phyloP scores from a whole-genome alignment of 2,329 filamentous ascomycete species.

The Penicillium sp. region DNA sequence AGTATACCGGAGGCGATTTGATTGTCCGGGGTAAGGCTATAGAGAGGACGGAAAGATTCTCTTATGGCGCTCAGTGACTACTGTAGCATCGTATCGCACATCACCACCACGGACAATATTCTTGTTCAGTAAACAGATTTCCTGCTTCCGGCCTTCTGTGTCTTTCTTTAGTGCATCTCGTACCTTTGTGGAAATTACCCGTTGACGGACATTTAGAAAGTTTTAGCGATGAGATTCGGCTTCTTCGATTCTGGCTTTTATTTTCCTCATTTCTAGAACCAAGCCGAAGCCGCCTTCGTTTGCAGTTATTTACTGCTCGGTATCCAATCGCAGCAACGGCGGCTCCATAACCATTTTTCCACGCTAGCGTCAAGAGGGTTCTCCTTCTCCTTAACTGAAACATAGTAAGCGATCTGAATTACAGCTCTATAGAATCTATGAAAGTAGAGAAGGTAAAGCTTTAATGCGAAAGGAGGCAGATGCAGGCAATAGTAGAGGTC shows the following conservation, averaged over 20 bases:
- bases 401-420: no score
- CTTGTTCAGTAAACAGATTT: slow-evolving; percentile 8
- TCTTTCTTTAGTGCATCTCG: slow-evolving; percentile 14
- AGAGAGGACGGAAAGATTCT: slow-evolving; percentile 10
- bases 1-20: neutral
- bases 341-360: no score
- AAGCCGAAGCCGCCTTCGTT: no score
- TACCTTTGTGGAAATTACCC: slow-evolving; percentile 10
- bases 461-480: no score
- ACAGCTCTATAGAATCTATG: no score
- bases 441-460: no score
- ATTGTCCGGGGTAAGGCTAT: neutral
- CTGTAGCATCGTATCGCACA: slow-evolving; percentile 13
- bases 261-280: no score
- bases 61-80: slow-evolving; percentile 15
- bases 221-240: neutral
- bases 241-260: neutral
- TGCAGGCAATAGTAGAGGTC: no score
- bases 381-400: no score
- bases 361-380: no score
- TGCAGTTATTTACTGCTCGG: no score
- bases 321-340: no score
- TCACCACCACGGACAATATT: slow-evolving; percentile 10
- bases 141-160: slow-evolving; percentile 9
- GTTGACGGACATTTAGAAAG: neutral